Base-by-base conservation (phyloP, 164 flowering plant species). In the Cinnamomum micranthum region DNA sequence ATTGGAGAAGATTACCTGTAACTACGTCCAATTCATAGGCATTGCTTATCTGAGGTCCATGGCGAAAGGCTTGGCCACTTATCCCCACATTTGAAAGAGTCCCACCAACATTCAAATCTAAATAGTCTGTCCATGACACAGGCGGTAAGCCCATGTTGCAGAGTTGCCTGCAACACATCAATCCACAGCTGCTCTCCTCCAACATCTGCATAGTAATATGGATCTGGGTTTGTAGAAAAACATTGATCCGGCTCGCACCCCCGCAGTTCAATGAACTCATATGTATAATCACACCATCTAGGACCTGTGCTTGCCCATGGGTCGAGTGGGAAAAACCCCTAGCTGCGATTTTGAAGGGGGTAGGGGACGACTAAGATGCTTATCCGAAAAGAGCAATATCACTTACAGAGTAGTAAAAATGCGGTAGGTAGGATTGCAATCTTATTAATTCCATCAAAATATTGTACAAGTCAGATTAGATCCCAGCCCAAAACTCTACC, bases 31-130 rank as follows among this genome's bases (percentile, higher is more conserved):
- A 24, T 27, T 1, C 28, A 27, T 27, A 27, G 2, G 28, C 28
- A 27, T 27, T 27, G 2, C 28, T 1, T 69, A 95, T 92, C 82
- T 93, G 97, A 76, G 99, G 99, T 11, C 99, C 99, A 79, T 86
- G 82, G 0, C 82, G 83, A 68, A 91, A 93, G 0, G 89, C 71
- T 63, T 93, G 97, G 12, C 98, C 98, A 50, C 98, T 87, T 10
- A 91, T 88, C 20, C 98, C 97, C 11, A 88, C 97, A 71, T 93
- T 93, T 3, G 98, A 93, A 3, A 95, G 87, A 9, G 99, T 95
- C 14, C 99, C 99, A 7, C 97, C 99, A 17, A 95, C 95, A 0
- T 88, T 88, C 1, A 95, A 82, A 74, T 91, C 83, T 82, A 95
- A 78, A 73, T 95, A 95, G 74, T 95, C 97, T 0, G 98, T 93